phyloP scores from a whole-genome alignment of 768 basidiomycete genomes.

The Lepiota brunneoincarnata region DNA sequence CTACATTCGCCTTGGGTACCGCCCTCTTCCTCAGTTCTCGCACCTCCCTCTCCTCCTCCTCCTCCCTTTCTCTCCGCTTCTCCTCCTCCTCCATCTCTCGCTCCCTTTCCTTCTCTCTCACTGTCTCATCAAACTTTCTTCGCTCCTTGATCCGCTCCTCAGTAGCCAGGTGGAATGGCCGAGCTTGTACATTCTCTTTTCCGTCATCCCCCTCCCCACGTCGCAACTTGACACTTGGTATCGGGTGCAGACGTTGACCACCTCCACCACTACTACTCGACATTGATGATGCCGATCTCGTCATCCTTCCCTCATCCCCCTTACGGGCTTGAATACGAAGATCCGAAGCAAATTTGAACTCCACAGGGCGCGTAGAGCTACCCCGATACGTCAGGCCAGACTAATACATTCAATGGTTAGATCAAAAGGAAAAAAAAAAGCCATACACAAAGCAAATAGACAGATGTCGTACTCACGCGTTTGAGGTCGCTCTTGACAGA shows the following conservation, averaged over 20 bases:
- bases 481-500: neutral
- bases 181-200: slow-evolving; percentile 45
- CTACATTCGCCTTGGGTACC: slow-evolving; percentile 65
- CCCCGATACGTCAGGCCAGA: slow-evolving; percentile 1
- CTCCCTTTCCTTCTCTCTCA: slow-evolving; percentile 57
- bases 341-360: slow-evolving; percentile 53
- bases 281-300: slow-evolving; percentile 7
- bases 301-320: slow-evolving; percentile 22
- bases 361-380: slow-evolving; percentile 41
- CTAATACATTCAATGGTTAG: slow-evolving; percentile 7
- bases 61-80: slow-evolving; percentile 45
- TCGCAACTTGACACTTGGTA: slow-evolving; percentile 54
- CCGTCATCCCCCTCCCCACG: slow-evolving; percentile 46
- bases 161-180: slow-evolving; percentile 47
- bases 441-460: neutral
- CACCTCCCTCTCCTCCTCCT: slow-evolving; percentile 59
- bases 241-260: slow-evolving; percentile 13
- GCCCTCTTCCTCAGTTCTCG: slow-evolving; percentile 60
- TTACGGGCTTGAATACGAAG: slow-evolving; percentile 47
- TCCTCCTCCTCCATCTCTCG: slow-evolving; percentile 23
- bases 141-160: slow-evolving; percentile 59
- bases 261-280: slow-evolving; percentile 2
- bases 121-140: slow-evolving; percentile 57
- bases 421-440: neutral
- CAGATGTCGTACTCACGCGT: slow-evolving; percentile 5